Conservation (phyloP, 164 flowering plant species). For the Sedum album region DNA sequence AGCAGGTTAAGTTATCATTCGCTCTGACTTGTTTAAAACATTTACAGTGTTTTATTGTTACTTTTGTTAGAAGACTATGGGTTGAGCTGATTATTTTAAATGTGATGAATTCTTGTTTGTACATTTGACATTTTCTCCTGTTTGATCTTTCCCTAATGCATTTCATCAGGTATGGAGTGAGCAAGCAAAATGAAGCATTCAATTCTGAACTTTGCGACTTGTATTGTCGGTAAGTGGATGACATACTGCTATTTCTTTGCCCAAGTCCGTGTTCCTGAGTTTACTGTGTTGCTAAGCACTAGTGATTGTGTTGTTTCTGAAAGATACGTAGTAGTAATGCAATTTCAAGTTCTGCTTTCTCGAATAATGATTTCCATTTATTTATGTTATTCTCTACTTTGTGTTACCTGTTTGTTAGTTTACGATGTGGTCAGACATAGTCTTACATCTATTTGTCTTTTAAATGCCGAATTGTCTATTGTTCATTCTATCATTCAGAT, state of each 20-base stretch:
- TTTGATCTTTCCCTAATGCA: constrained; percentile 5
- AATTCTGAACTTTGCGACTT: constrained; percentile 83
- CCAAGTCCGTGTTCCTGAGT: not conserved
- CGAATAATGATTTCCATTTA: too few relatives aligned
- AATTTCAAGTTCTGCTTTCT: too few relatives aligned
- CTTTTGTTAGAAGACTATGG: not conserved
- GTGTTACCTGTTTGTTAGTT: not conserved
- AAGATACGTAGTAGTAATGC: not conserved
- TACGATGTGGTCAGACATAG: not conserved
- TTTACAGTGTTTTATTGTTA: not conserved
- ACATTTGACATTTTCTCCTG: not conserved
- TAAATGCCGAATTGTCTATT: not conserved
- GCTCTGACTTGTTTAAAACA: too few relatives aligned
- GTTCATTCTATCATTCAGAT: constrained; percentile 29
- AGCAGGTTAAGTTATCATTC: constrained; percentile 28
- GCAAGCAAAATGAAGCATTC: constrained; percentile 82
- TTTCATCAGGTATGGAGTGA: constrained; percentile 71
- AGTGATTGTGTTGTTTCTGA: not conserved
- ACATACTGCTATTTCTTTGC: not conserved
- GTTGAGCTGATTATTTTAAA: not conserved
- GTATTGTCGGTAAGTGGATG: constrained; percentile 51
- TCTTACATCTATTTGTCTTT: not conserved
- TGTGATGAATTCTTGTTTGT: not conserved
- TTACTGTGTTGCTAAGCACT: not conserved
- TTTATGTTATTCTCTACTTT: not conserved